A percentile compares a stretch with the other conserved stretches of the same genome.
These are phyloP conservation scores for Cetraspora pellucida DNA, from an alignment of 192 early-diverging fungal species.

Conservation along the genomic window DNA sequence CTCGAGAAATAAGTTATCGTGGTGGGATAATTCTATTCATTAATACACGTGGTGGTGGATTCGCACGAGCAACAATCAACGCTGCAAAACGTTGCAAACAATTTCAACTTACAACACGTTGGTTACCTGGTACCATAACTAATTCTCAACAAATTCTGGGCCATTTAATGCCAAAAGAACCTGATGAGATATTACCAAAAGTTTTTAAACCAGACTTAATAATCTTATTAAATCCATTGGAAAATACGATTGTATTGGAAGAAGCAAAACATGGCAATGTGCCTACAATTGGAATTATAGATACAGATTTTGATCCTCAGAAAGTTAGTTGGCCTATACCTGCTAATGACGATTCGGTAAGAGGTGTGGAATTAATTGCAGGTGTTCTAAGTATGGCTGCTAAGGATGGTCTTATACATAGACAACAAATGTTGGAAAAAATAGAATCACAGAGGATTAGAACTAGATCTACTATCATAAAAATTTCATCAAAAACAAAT, in stretches of 20 bases:
- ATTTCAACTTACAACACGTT: conserved; percentile 78
- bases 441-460: not conserved
- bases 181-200: conserved; percentile 44
- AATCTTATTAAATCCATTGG: conserved; percentile 80
- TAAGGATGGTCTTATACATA: conserved; percentile 58
- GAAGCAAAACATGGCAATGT: conserved; percentile 79
- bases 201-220: conserved; percentile 79
- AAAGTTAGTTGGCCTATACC: conserved; percentile 89
- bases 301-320: conserved; percentile 89
- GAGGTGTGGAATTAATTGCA: conserved; percentile 77
- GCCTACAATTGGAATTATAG: conserved; percentile 88
- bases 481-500: too few relatives aligned
- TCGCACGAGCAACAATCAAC: conserved; percentile 67
- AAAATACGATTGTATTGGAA: conserved; percentile 77
- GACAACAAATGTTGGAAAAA: conserved; percentile 39
- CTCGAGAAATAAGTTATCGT: conserved; percentile 65
- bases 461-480: not conserved
- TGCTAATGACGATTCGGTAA: conserved; percentile 89
- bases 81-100: conserved; percentile 76
- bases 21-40: conserved; percentile 88
- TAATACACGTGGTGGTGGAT: conserved; percentile 71
- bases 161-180: conserved; percentile 53
- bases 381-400: conserved; percentile 76
- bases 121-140: conserved; percentile 88
- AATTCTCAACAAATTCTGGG: conserved; percentile 76